Conservation (phyloP, 2,329 filamentous ascomycete species). For the Dryadomyces sulphureus region DNA sequence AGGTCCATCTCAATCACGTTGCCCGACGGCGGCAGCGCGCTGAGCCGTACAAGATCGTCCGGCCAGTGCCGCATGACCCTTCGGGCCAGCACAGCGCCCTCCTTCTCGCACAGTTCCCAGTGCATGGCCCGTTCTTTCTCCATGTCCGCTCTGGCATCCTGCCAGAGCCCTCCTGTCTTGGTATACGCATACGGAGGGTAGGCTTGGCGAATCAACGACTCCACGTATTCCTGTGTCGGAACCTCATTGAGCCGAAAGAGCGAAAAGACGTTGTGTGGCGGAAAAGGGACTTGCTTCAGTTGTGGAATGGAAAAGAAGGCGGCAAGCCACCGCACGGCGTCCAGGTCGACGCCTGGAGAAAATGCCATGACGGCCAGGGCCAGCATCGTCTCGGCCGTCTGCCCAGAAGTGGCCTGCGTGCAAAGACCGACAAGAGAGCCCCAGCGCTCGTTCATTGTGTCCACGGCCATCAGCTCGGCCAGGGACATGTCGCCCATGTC, state of each 20-base stretch:
- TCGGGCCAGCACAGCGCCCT: not conserved
- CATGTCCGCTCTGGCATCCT: not conserved
- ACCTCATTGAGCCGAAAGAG: slow-evolving; percentile 4
- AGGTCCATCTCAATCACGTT: slow-evolving; percentile 19
- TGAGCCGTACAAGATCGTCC: not conserved
- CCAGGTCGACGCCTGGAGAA: slow-evolving; percentile 12
- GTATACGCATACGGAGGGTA: not conserved
- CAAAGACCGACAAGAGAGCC: slow-evolving; percentile 13
- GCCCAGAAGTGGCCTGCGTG: not conserved
- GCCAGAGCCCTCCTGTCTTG: not conserved
- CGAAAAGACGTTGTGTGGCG: not conserved
- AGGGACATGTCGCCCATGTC: not conserved
- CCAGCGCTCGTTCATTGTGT: slow-evolving; percentile 10
- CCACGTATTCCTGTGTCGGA: not conserved
- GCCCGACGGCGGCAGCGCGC: not conserved
- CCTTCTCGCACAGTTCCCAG: not conserved
- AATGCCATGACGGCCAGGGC: slow-evolving; percentile 14
- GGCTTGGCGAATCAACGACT: not conserved
- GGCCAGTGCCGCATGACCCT: not conserved
- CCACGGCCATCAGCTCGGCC: not conserved
- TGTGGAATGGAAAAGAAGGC: slow-evolving; percentile 27
- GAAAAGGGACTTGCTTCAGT: slow-evolving; percentile 23
- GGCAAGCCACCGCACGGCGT: slow-evolving; percentile 20
- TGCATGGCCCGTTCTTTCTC: not conserved
- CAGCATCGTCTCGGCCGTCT: slow-evolving; percentile 11